Conservation (phyloP, 305 asterid species). For the Petunia hybrid region DNA sequence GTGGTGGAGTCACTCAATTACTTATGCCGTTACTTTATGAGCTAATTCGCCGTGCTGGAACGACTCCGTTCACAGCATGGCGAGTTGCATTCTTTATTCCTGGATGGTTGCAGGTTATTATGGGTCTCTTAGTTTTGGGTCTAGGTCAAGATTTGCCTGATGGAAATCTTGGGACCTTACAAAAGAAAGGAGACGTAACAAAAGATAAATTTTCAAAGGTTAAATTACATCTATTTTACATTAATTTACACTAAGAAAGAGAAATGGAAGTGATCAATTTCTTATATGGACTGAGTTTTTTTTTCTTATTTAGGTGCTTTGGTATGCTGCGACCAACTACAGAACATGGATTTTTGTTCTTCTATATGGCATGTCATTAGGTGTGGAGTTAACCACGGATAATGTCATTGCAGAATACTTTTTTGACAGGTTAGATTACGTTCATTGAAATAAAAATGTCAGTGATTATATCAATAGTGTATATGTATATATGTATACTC, state of each 20-base stretch:
- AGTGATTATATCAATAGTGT: no score
- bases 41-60: constrained; percentile 46
- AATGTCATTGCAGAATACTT: constrained; percentile 58
- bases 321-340: constrained; percentile 54
- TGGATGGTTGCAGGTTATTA: constrained; percentile 52
- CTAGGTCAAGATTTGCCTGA: constrained; percentile 63
- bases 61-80: constrained; percentile 62
- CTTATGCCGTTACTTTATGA: constrained; percentile 60
- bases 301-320: constrained; percentile 41
- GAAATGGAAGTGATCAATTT: not conserved
- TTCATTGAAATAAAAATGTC: no score
- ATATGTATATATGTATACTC: no score
- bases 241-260: not conserved
- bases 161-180: constrained; percentile 49
- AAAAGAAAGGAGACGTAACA: constrained; percentile 51
- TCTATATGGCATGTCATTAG: constrained; percentile 57
- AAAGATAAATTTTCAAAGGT: constrained; percentile 55
- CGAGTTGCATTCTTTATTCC: constrained; percentile 56
- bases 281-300: no score
- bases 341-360: constrained; percentile 62
- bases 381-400: constrained; percentile 57
- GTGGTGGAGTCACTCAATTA: constrained; percentile 62
- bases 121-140: constrained; percentile 53
- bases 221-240: no score
- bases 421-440: constrained; percentile 48